Percentiles rank a stretch among this genome's conserved stretches.
Conservation (phyloP, 2,329 filamentous ascomycete species). For the Ophiostoma himal-ulmi region DNA sequence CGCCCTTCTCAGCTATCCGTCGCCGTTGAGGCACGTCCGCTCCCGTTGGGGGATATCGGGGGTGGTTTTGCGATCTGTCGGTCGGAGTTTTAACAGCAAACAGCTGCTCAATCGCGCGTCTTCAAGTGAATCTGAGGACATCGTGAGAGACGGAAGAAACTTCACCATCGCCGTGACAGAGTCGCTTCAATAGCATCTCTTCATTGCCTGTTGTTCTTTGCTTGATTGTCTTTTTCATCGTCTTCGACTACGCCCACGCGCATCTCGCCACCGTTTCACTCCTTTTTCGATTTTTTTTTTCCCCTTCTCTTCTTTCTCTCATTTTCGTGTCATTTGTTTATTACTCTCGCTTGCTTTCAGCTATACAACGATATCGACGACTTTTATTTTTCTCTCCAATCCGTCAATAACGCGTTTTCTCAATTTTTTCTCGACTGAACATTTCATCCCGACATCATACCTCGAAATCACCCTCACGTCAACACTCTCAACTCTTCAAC, state of each 20-base stretch:
- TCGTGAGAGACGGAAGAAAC: not conserved
- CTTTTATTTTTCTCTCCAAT: not conserved
- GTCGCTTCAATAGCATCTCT: not conserved
- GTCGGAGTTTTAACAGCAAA: not conserved
- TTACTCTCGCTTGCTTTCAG: constrained; percentile 12
- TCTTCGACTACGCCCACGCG: not conserved
- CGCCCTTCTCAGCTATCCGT: constrained; percentile 39
- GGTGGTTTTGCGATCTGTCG: constrained; percentile 23
- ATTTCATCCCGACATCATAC: not conserved
- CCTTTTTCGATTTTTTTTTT: not conserved
- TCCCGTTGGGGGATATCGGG: constrained; percentile 36
- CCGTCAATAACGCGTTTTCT: constrained; percentile 11
- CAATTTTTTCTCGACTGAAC: not conserved
- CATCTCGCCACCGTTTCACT: not conserved
- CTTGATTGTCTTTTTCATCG: not conserved
- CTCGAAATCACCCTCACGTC: not conserved
- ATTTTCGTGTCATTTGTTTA: constrained; percentile 11
- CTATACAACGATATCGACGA: constrained; percentile 10
- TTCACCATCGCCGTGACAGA: not conserved
- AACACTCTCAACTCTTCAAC: not conserved
- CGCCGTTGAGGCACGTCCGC: constrained; percentile 31
- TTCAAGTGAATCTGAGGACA: constrained; percentile 1
- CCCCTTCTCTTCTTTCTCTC: not conserved
- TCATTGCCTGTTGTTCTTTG: not conserved
- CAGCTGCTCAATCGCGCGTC: not conserved